Percentiles rank a stretch among this genome's conserved stretches.
These are phyloP conservation scores for Cinnamomum chago DNA, from an alignment of 164 flowering plant genomes.

Conservation along the genomic window DNA sequence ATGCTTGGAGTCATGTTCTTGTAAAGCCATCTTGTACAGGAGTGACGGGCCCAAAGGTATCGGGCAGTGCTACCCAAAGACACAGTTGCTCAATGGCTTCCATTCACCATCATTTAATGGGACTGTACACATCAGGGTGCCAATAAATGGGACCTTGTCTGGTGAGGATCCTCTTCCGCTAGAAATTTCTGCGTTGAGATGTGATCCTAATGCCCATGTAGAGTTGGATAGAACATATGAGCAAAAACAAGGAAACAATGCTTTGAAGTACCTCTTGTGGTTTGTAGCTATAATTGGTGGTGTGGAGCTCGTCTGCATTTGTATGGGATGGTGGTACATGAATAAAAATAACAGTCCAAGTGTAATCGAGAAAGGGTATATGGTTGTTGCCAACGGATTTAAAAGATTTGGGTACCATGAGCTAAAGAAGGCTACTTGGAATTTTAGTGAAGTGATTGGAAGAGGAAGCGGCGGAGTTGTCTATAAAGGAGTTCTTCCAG, in stretches of 20 bases:
- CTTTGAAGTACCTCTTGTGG: background rate
- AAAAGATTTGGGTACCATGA: background rate
- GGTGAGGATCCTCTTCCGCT: too few species aligned
- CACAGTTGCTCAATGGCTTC: constrained; percentile 9
- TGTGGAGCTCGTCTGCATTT: constrained; percentile 11
- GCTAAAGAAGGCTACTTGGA: constrained; percentile 1
- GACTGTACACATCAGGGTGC: constrained; percentile 9
- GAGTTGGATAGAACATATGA: background rate
- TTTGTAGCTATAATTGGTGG: constrained; percentile 15
- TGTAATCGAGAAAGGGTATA: constrained; percentile 4
- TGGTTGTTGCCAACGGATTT: background rate
- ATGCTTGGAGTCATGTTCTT: constrained; percentile 9
- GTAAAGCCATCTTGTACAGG: constrained; percentile 8
- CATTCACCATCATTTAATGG: background rate
- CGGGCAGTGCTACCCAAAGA: constrained; percentile 13
- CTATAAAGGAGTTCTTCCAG: constrained; percentile 21
- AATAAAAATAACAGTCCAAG: background rate
- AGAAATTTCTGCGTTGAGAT: background rate
- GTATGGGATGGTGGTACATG: constrained; percentile 11
- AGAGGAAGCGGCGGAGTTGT: constrained; percentile 21
- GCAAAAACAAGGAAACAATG: background rate
- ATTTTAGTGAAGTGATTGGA: constrained; percentile 4
- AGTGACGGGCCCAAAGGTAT: background rate
- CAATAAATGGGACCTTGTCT: background rate
- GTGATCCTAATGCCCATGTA: background rate